Conservation (phyloP, 257 asterid genomes). For the Gentiana straminea region DNA sequence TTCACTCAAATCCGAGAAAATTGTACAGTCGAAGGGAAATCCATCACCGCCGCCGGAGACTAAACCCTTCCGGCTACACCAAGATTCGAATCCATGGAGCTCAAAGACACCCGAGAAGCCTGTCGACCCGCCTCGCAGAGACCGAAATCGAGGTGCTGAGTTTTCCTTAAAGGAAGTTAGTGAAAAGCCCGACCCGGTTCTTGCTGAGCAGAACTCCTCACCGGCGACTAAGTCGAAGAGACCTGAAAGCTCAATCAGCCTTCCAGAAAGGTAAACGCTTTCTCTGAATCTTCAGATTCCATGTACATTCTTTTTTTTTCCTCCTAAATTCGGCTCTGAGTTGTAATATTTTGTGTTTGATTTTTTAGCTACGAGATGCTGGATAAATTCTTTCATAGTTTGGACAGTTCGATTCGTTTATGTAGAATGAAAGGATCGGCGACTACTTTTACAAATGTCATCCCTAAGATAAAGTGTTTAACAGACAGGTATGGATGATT, state of each 20-base stretch:
- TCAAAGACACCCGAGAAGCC: conserved; percentile 66
- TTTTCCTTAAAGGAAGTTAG: conserved; percentile 48
- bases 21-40: conserved; percentile 10
- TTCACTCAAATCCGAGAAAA: conserved; percentile 39
- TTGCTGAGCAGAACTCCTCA: conserved; percentile 10
- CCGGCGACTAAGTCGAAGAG: conserved; percentile 20
- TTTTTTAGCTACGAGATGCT: conserved; percentile 59
- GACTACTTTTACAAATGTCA: conserved; percentile 47
- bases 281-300: conserved; percentile 19
- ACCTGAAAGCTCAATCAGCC: conserved; percentile 18
- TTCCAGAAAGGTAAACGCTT: conserved; percentile 61
- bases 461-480: conserved; percentile 45
- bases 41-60: conserved; percentile 26
- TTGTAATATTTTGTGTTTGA: neutral
- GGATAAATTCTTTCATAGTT: conserved; percentile 59
- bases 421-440: conserved; percentile 45
- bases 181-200: conserved; percentile 22
- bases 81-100: conserved; percentile 27
- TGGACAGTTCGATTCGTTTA: conserved; percentile 65
- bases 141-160: conserved; percentile 34
- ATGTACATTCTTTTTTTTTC: conserved; percentile 26
- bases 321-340: conserved; percentile 22
- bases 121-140: conserved; percentile 40
- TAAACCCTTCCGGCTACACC: conserved; percentile 2
- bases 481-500: conserved; percentile 51